These are phyloP conservation scores for Chlorophyllum brunneum DNA, from an alignment of 768 basidiomycete species.

Conservation along the genomic window DNA sequence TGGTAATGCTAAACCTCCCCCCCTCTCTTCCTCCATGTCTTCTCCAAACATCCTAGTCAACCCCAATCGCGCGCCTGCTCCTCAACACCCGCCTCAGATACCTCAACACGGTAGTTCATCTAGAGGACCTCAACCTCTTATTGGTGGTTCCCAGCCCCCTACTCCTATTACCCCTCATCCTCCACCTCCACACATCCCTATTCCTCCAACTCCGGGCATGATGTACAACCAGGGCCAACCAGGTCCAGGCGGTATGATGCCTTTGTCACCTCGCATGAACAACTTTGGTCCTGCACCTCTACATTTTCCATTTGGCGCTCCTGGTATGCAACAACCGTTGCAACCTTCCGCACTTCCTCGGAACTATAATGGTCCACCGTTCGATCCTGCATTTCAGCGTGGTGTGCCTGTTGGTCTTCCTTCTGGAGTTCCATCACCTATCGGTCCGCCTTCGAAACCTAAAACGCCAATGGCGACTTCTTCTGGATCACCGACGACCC, in stretches of 20 bases:
- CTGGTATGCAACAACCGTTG: constrained; percentile 41
- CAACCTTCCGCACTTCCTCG: constrained; percentile 54
- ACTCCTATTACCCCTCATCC: constrained; percentile 43
- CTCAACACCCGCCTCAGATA: constrained; percentile 24
- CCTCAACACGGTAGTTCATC: constrained; percentile 5
- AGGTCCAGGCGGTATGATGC: constrained; percentile 25
- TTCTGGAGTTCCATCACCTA: constrained; percentile 37
- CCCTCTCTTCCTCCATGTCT: constrained; percentile 20
- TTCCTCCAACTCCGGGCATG: constrained; percentile 36
- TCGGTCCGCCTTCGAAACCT: constrained; percentile 51
- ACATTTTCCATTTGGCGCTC: constrained; percentile 14
- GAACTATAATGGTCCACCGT: constrained; percentile 48
- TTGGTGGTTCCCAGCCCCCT: constrained; percentile 34
- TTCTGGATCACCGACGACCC: constrained; percentile 27
- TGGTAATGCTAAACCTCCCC: constrained; percentile 33
- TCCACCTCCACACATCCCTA: constrained; percentile 43
- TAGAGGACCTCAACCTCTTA: constrained; percentile 20
- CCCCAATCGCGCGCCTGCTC: constrained; percentile 27
- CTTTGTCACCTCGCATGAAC: constrained; percentile 54
- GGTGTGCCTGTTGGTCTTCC: constrained; percentile 31
- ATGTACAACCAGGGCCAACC: constrained; percentile 38
- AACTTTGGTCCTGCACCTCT: constrained; percentile 24
- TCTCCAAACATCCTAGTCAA: constrained; percentile 17
- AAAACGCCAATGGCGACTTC: constrained; percentile 31
- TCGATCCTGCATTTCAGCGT: constrained; percentile 50